phyloP scores from a whole-genome alignment of 345 rosid species.

The Adansonia digitata region DNA sequence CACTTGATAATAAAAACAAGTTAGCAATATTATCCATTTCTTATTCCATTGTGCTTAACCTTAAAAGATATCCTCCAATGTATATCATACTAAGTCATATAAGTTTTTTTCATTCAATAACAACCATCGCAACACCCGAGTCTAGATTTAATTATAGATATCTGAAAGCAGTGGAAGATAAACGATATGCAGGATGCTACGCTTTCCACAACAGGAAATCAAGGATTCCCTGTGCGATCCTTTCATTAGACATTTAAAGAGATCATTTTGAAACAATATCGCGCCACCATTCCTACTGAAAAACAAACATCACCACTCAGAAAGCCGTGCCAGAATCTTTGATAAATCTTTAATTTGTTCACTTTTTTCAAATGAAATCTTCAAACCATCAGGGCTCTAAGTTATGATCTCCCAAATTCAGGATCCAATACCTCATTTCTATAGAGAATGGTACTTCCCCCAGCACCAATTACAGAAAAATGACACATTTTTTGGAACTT shows the following conservation, averaged over 20 bases:
- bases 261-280: not conserved
- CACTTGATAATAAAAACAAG: not conserved
- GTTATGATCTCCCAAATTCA: not conserved
- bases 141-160: not conserved
- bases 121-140: not conserved
- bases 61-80: not conserved
- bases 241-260: not conserved
- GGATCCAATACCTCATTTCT: slow-evolving; percentile 34
- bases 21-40: not conserved
- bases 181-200: not conserved
- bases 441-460: slow-evolving; percentile 26
- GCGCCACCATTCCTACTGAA: not conserved
- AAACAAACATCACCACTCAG: not conserved
- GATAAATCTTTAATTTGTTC: not conserved
- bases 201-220: not conserved
- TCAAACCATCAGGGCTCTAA: not conserved
- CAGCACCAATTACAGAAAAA: slow-evolving; percentile 22
- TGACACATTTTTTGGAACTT: slow-evolving; percentile 25
- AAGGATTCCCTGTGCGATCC: not conserved
- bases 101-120: not conserved
- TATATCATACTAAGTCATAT: not conserved
- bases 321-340: not conserved
- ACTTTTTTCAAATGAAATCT: not conserved
- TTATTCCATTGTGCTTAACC: not conserved
- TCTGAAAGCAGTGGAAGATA: not conserved